phyloP scores from a whole-genome alignment of 148 eudicot genomes.

The Beta vulgaris region DNA sequence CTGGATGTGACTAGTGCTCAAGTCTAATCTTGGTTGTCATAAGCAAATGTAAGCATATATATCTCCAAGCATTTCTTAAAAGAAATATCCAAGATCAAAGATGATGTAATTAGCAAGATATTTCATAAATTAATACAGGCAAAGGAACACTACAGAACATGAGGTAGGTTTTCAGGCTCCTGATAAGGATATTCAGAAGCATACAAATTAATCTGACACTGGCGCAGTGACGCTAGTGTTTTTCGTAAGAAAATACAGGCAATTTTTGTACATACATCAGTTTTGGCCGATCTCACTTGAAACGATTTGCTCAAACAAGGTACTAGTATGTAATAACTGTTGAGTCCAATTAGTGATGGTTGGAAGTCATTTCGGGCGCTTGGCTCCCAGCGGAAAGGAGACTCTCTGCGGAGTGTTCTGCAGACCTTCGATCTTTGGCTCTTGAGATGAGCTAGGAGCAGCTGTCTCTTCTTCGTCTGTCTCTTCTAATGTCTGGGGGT shows the following conservation, averaged over 20 bases:
- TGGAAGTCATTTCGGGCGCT: slow-evolving; percentile 37
- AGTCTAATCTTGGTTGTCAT: not conserved
- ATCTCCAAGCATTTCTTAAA: not conserved
- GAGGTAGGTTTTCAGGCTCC: not conserved
- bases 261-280: not conserved
- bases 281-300: slow-evolving; percentile 12
- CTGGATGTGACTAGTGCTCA: not conserved
- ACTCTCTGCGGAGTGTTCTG: slow-evolving; percentile 62
- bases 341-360: not conserved
- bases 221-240: not conserved
- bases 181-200: not conserved
- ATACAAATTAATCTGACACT: not conserved
- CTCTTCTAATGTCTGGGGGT: slow-evolving; percentile 53
- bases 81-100: not conserved
- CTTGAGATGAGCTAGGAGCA: slow-evolving; percentile 55
- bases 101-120: not conserved
- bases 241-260: not conserved
- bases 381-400: slow-evolving; percentile 70
- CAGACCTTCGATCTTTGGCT: slow-evolving; percentile 42
- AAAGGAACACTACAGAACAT: not conserved
- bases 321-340: not conserved
- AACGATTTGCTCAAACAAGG: not conserved
- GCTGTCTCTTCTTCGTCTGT: slow-evolving; percentile 52
- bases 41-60: not conserved
- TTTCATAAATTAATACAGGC: not conserved